phyloP scores from a whole-genome alignment of 495 filamentous ascomycete genomes.

The Pyrenula massariospora region DNA sequence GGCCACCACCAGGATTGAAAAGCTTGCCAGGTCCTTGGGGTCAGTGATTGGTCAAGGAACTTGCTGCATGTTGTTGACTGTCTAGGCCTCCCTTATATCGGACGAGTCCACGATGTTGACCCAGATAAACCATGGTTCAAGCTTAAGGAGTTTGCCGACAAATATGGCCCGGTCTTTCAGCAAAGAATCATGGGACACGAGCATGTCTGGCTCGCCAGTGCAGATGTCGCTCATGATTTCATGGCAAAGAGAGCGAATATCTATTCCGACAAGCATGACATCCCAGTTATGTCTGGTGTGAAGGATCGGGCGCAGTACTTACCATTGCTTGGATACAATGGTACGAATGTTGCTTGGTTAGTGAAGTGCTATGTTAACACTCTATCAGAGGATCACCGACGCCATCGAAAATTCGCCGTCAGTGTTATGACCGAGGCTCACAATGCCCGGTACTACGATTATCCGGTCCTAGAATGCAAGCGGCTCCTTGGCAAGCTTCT shows the following conservation, averaged over 20 bases:
- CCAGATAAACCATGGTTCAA: slow-evolving; percentile 50
- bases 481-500: neutral
- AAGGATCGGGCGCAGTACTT: neutral
- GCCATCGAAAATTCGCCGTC: slow-evolving; percentile 15
- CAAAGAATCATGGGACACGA: neutral
- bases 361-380: neutral
- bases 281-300: neutral
- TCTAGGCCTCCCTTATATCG: slow-evolving; percentile 53
- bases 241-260: neutral
- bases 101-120: slow-evolving; percentile 55
- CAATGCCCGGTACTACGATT: neutral
- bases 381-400: neutral
- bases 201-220: neutral
- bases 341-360: too few relatives aligned
- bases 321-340: neutral
- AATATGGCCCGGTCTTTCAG: slow-evolving; percentile 35
- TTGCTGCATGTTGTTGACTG: neutral
- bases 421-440: slow-evolving; percentile 16
- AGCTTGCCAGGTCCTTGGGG: neutral
- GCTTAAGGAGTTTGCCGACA: slow-evolving; percentile 49
- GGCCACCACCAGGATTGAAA: neutral
- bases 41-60: neutral
- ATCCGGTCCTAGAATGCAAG: neutral
- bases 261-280: neutral
- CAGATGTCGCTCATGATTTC: neutral